Percentiles rank a stretch among this genome's conserved stretches.
Evolutionary conservation across 768 basidiomycete species (phyloP).

Genomic region (Amanita pallidorosea): DNA sequence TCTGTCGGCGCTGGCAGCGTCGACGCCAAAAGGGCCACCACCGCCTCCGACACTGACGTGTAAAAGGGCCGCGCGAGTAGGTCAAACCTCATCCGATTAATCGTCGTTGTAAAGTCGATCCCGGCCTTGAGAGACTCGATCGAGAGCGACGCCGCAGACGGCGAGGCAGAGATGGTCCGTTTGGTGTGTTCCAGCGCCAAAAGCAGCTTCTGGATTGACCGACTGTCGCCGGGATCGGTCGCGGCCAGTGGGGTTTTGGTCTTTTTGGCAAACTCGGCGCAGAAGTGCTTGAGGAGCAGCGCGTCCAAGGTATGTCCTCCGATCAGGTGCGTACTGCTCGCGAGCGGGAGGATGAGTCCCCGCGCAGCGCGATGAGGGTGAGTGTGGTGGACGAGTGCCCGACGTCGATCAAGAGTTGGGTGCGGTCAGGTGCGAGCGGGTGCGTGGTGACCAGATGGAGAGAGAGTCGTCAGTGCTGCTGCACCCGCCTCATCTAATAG

Average conservation of each 20-base stretch:
- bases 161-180: constrained; percentile 79
- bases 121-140: constrained; percentile 95
- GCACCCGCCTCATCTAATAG: constrained; percentile 84
- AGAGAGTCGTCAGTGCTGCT: constrained; percentile 47
- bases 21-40: constrained; percentile 38
- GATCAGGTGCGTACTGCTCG: constrained; percentile 36
- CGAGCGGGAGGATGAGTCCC: constrained; percentile 65
- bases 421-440: constrained; percentile 47
- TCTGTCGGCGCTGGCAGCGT: constrained; percentile 35
- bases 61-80: constrained; percentile 55
- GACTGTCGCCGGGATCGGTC: constrained; percentile 49
- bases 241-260: constrained; percentile 64
- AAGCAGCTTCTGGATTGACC: constrained; percentile 88
- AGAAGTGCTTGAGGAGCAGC: constrained; percentile 82
- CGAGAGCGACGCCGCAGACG: constrained; percentile 81
- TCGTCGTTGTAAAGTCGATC: constrained; percentile 68
- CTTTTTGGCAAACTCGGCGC: constrained; percentile 96
- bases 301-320: constrained; percentile 72
- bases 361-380: constrained; percentile 60
- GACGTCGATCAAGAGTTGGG: constrained; percentile 72
- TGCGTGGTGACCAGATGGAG: constrained; percentile 26
- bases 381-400: constrained; percentile 66
- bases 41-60: constrained; percentile 37
- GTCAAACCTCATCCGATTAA: constrained; percentile 52
- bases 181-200: constrained; percentile 94